Evolutionary conservation across 495 filamentous ascomycete species (phyloP).

Genomic region (Aspergillus taichungensis): DNA sequence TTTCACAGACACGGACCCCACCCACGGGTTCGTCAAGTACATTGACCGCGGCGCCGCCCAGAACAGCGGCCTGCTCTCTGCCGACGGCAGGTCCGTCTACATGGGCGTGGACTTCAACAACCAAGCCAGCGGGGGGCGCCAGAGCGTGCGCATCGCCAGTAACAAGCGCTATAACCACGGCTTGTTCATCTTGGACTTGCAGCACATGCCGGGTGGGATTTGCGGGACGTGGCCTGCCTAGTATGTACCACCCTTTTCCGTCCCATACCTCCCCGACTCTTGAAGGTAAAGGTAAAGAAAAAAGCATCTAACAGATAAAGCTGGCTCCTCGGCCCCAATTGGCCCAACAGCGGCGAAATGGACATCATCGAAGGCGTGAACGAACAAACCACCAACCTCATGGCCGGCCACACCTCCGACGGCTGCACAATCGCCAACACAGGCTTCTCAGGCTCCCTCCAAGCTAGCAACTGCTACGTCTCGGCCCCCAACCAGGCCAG

Average conservation of each 20-base stretch:
- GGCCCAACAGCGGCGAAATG: slow-evolving; percentile 64
- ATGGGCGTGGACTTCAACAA: slow-evolving; percentile 34
- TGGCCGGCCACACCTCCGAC: slow-evolving; percentile 57
- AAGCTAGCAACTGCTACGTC: slow-evolving; percentile 44
- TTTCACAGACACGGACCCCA: slow-evolving; percentile 49
- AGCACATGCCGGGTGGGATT: slow-evolving; percentile 45
- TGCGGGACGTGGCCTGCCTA: slow-evolving; percentile 56
- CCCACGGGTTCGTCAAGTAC: slow-evolving; percentile 61
- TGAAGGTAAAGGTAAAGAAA: slow-evolving; percentile 3
- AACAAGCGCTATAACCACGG: slow-evolving; percentile 46
- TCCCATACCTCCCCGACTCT: neutral
- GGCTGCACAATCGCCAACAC: slow-evolving; percentile 47
- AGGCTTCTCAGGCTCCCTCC: slow-evolving; percentile 34
- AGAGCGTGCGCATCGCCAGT: slow-evolving; percentile 47
- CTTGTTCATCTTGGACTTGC: slow-evolving; percentile 52
- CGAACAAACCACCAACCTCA: slow-evolving; percentile 42
- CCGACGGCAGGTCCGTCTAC: slow-evolving; percentile 30
- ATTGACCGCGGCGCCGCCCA: slow-evolving; percentile 44
- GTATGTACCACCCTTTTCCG: slow-evolving; percentile 32
- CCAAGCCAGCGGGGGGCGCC: slow-evolving; percentile 37
- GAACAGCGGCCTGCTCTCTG: slow-evolving; percentile 43
- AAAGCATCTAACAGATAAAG: slow-evolving; percentile 8
- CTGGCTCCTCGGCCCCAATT: slow-evolving; percentile 48
- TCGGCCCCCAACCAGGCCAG: slow-evolving; percentile 30
- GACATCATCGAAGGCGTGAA: slow-evolving; percentile 70